A percentile compares a stretch with the other conserved stretches of the same genome.
These are phyloP conservation scores for Benincasa hispida DNA, from an alignment of 306 rosid species.

Conservation along the genomic window DNA sequence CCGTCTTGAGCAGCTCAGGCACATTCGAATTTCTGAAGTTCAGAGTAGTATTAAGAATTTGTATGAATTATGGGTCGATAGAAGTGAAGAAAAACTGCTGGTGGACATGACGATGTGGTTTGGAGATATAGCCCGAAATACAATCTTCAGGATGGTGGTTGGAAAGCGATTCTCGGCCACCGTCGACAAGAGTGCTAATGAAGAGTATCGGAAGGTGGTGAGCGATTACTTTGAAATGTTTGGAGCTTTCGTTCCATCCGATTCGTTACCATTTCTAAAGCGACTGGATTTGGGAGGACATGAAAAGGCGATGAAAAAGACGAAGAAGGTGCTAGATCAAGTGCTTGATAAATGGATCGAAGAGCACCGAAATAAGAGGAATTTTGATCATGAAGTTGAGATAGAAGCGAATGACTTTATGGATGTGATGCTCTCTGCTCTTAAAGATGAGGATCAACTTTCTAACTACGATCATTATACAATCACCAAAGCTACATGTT, in stretches of 20 bases:
- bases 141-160: conserved; percentile 7
- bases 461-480: too few species aligned
- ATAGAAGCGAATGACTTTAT: too few species aligned
- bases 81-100: conserved; percentile 14
- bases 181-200: neutral
- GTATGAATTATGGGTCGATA: neutral
- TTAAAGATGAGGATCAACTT: too few species aligned
- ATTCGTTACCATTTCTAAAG: too few species aligned
- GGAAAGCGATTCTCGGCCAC: conserved; percentile 4
- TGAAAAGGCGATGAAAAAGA: neutral
- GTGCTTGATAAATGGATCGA: neutral
- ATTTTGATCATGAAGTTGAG: too few species aligned
- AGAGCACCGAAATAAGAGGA: neutral
- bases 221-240: neutral
- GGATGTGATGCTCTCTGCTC: too few species aligned
- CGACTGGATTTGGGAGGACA: neutral
- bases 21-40: conserved; percentile 9
- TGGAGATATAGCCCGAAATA: conserved; percentile 5
- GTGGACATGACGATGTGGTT: neutral
- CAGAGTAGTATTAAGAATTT: neutral
- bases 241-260: too few species aligned
- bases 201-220: neutral
- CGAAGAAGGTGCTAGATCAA: neutral
- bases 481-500: too few species aligned
- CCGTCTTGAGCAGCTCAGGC: neutral